These are phyloP conservation scores for Ascomycota sp. DNA, from an alignment of 2,329 filamentous ascomycete genomes.

Conservation along the genomic window DNA sequence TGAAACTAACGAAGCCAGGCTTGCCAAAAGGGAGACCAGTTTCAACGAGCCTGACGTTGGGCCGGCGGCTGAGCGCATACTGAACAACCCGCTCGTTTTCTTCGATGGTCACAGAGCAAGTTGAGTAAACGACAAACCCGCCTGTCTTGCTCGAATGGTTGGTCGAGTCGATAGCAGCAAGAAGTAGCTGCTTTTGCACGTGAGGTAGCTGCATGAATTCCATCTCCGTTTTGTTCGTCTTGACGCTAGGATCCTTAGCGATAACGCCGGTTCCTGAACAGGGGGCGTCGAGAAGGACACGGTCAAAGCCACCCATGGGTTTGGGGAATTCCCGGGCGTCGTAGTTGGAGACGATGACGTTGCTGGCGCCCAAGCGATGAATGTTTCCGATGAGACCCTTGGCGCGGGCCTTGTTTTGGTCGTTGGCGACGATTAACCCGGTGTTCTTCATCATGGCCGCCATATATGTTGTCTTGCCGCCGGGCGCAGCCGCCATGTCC, in stretches of 20 bases:
- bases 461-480: constrained; percentile 28
- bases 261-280: constrained; percentile 97
- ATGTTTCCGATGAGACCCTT: constrained; percentile 98
- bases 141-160: constrained; percentile 84
- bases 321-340: constrained; percentile 86
- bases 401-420: constrained; percentile 78
- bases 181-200: constrained; percentile 80
- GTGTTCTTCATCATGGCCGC: constrained; percentile 59
- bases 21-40: constrained; percentile 80
- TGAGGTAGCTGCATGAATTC: constrained; percentile 91
- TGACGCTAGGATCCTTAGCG: constrained; percentile 86
- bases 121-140: constrained; percentile 91
- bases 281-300: constrained; percentile 82
- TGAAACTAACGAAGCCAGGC: constrained; percentile 78
- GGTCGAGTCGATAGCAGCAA: constrained; percentile 85
- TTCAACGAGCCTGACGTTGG: constrained; percentile 84
- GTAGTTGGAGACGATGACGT: constrained; percentile 89
- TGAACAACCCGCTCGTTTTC: constrained; percentile 82
- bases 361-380: constrained; percentile 80
- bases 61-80: constrained; percentile 76
- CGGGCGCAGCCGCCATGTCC: constrained; percentile 28
- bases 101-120: constrained; percentile 83
- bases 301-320: constrained; percentile 88
- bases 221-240: constrained; percentile 92
- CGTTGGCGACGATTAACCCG: constrained; percentile 87